Evolutionary conservation across 179 eudicot species (phyloP).

Genomic region (Actinidia polygama): DNA sequence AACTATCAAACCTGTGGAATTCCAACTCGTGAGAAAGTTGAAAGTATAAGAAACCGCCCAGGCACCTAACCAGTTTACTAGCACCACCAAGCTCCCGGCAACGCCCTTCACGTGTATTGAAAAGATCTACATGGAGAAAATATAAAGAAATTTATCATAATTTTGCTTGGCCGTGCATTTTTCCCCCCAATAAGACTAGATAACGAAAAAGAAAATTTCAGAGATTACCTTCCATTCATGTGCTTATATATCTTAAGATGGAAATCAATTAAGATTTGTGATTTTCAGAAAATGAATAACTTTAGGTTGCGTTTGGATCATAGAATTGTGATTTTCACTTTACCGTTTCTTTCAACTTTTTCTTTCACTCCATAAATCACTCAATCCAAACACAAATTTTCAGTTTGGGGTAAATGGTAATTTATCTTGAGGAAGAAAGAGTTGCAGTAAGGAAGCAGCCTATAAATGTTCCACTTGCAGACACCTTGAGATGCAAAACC

Average conservation of each 20-base stretch:
- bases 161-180: background rate
- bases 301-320: too few species aligned
- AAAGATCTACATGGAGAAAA: constrained; percentile 54
- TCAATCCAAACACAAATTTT: too few species aligned
- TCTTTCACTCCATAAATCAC: too few species aligned
- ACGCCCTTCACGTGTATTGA: constrained; percentile 80
- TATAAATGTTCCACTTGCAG: constrained; percentile 65
- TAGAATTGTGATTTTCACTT: too few species aligned
- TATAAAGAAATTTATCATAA: background rate
- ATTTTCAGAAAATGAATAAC: too few species aligned
- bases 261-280: too few species aligned
- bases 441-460: constrained; percentile 67
- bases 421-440: constrained; percentile 75
- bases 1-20: constrained; percentile 41
- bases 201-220: background rate
- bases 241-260: background rate
- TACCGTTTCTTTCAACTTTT: too few species aligned
- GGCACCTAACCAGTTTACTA: constrained; percentile 84
- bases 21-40: constrained; percentile 89
- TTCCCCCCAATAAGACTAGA: background rate
- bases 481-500: constrained; percentile 42
- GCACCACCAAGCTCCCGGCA: constrained; percentile 82
- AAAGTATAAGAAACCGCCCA: constrained; percentile 85
- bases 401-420: background rate
- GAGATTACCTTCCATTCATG: background rate